Conservation (phyloP, 768 basidiomycete genomes). For the Tricholoma saponaceum region DNA sequence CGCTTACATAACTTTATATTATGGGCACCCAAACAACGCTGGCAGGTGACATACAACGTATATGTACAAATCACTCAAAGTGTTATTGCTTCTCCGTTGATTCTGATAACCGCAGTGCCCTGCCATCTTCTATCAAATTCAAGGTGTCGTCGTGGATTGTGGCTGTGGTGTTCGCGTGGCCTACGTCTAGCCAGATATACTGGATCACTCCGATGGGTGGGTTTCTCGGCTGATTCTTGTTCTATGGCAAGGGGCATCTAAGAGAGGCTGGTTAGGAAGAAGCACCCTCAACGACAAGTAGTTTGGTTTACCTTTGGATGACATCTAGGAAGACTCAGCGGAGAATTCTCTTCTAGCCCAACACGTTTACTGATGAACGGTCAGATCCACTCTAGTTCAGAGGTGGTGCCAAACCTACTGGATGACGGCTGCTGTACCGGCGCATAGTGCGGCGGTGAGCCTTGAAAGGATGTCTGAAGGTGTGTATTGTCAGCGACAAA, state of each 20-base stretch:
- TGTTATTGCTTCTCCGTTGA: too few species aligned
- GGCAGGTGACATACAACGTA: neutral
- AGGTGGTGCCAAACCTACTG: neutral
- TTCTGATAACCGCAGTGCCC: neutral
- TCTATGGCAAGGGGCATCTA: neutral
- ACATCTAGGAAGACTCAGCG: neutral
- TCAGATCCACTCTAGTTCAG: neutral
- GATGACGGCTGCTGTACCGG: neutral
- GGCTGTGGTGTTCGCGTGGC: neutral
- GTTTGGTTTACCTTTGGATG: neutral
- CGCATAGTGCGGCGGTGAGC: conserved; percentile 2
- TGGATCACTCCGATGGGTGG: neutral
- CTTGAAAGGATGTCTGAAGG: conserved; percentile 1
- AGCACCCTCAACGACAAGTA: neutral
- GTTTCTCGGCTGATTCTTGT: neutral
- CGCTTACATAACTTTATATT: conserved; percentile 14
- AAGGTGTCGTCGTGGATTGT: neutral
- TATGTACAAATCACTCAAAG: neutral
- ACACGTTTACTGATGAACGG: neutral
- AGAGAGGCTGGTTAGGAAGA: neutral
- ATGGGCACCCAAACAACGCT: too few species aligned
- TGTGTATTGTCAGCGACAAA: neutral
- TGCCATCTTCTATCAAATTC: neutral
- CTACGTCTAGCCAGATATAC: neutral
- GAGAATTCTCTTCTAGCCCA: neutral